phyloP scores from a whole-genome alignment of 2,329 filamentous ascomycete genomes.

The Colletotrichum caudatum region DNA sequence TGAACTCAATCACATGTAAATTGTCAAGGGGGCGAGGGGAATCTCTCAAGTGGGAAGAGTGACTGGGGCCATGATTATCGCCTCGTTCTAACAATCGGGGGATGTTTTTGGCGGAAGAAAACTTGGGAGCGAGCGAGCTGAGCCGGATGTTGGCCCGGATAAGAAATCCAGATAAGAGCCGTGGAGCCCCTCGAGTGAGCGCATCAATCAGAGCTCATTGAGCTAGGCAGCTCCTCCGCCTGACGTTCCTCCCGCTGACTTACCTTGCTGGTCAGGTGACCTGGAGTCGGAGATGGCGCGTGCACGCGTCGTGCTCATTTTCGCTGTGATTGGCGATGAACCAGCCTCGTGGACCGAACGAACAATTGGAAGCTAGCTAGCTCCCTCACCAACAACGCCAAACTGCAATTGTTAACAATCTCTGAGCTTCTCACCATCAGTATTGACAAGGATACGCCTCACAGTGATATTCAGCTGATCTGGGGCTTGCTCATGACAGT shows the following conservation, averaged over 20 bases:
- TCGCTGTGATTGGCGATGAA: slow-evolving; percentile 30
- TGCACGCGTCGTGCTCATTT: slow-evolving; percentile 39
- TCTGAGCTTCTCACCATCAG: slow-evolving; percentile 5
- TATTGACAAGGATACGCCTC: neutral
- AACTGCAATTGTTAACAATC: slow-evolving; percentile 8
- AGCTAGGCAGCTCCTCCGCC: neutral
- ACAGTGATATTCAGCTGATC: neutral
- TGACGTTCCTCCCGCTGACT: neutral
- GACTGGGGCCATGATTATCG: slow-evolving; percentile 28
- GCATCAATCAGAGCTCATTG: neutral
- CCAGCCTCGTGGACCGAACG: slow-evolving; percentile 19
- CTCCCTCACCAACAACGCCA: slow-evolving; percentile 18
- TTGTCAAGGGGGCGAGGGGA: neutral
- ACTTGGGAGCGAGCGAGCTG: neutral
- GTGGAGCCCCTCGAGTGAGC: slow-evolving; percentile 5
- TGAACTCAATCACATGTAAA: slow-evolving; percentile 42
- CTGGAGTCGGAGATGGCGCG: slow-evolving; percentile 19
- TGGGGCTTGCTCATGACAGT: slow-evolving; percentile 32
- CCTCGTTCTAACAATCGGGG: slow-evolving; percentile 1
- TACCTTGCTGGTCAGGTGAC: slow-evolving; percentile 27
- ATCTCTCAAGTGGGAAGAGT: slow-evolving; percentile 1
- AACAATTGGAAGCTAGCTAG: slow-evolving; percentile 1
- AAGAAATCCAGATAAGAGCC: slow-evolving; percentile 19
- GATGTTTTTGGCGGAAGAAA: slow-evolving; percentile 2
- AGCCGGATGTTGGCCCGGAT: slow-evolving; percentile 34